Base-by-base conservation (phyloP, 306 rosid genomes). In the Quercus suber region DNA sequence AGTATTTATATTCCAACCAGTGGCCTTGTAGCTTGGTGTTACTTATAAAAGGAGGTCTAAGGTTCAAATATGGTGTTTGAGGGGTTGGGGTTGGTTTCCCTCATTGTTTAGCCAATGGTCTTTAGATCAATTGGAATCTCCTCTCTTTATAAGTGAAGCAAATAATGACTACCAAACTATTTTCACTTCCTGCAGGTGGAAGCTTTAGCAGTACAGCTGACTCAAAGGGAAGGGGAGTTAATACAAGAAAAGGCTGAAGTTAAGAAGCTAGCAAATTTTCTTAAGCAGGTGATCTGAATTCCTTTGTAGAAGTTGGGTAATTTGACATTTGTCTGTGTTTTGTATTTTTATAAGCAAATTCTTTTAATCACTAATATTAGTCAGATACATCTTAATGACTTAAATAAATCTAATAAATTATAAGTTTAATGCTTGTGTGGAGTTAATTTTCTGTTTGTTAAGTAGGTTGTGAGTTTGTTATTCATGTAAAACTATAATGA, bases 241-340 rank as follows among this genome's bases (percentile, higher is more conserved):
- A 76, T 91, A 82, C 98, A 88, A 91, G 99, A 95, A 85, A 95
- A 93, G 87, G 74, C 98, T 5, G 99, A 95, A 86, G 99, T 95
- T 82, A 95, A 93, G 90, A 93, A 88, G 85, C 88, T 95, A 69
- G 97, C 98, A 77, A 91, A 80, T 86, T 95, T 95, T 91, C 98
- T 95, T 82, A 95, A 95, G 91, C 96, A 91, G 98, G 99, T 91
- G 86, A 84, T 56, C 76, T 71, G 56, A 74, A 72, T 52, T 65
- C 78, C 56, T 78, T 21, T 18, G 31, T 21, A 45, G 57, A 73
- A 45, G 18, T 49, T 55, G 14, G 31, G 19, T 21, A 19, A 51
- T 49, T 21, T 1, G 21, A 43, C 11, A 41, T 41, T 41, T 41
- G 11, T 8, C 45, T 41, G 45, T 4, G 61, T 12, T 68, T 1